Evolutionary conservation across 2,329 filamentous ascomycete species (phyloP).

Genomic region (Knufia petricola): DNA sequence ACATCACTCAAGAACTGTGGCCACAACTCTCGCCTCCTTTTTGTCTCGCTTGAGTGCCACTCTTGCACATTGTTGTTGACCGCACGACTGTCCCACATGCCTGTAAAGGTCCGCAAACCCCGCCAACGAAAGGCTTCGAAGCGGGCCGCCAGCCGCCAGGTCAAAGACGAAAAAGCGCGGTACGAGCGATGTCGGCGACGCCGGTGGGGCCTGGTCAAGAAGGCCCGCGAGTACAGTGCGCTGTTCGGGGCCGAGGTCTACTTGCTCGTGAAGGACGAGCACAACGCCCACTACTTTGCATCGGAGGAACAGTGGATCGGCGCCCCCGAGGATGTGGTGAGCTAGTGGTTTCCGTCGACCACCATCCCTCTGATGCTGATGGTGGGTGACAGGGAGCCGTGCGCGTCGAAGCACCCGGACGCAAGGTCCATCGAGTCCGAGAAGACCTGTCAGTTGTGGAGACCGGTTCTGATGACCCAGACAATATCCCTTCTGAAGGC

Average conservation of each 20-base stretch:
- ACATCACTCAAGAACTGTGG: constrained; percentile 2
- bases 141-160: neutral
- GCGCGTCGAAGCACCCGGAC: constrained; percentile 2
- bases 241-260: constrained; percentile 4
- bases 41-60: neutral
- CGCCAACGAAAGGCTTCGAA: neutral
- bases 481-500: constrained; percentile 1
- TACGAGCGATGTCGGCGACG: neutral
- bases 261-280: constrained; percentile 2
- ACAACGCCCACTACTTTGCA: constrained; percentile 3
- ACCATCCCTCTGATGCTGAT: constrained; percentile 3
- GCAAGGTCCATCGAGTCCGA: constrained; percentile 3
- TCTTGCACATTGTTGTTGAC: constrained; percentile 4
- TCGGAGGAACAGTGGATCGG: constrained; percentile 3
- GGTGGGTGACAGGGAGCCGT: constrained; percentile 3
- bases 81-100: neutral
- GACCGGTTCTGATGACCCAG: constrained; percentile 1
- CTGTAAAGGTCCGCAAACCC: neutral
- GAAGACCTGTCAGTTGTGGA: constrained; percentile 2
- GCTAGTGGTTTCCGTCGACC: constrained; percentile 2
- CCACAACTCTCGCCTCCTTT: neutral
- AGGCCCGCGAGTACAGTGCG: neutral
- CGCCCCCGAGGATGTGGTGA: constrained; percentile 3
- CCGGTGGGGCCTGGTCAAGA: constrained; percentile 1
- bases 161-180: constrained; percentile 1